These are phyloP conservation scores for Seminavis robusta DNA, from an alignment of 108 stramenopile genomes.

Conservation along the genomic window DNA sequence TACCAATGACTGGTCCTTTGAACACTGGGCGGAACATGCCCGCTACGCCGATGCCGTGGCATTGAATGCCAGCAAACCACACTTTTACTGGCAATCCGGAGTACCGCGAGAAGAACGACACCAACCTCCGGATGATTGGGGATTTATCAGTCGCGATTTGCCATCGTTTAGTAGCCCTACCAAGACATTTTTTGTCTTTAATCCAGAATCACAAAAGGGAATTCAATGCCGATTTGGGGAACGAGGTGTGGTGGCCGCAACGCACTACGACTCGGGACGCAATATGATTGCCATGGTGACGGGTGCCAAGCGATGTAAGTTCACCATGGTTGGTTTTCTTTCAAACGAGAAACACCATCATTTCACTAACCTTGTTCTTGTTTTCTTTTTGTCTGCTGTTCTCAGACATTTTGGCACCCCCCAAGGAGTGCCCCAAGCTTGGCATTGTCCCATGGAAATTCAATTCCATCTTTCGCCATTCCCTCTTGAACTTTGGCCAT, in stretches of 20 bases:
- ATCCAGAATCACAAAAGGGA: constrained; percentile 71
- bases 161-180: constrained; percentile 59
- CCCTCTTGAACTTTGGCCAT: constrained; percentile 78
- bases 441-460: constrained; percentile 58
- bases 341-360: not conserved
- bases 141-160: constrained; percentile 74
- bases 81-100: constrained; percentile 82
- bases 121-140: constrained; percentile 32
- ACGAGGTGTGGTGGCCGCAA: constrained; percentile 90
- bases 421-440: constrained; percentile 71
- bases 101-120: constrained; percentile 58
- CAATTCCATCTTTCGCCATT: constrained; percentile 83
- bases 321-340: constrained; percentile 21
- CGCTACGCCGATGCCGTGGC: constrained; percentile 69
- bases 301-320: constrained; percentile 93
- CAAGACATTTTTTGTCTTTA: constrained; percentile 67
- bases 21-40: constrained; percentile 69
- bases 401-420: constrained; percentile 89
- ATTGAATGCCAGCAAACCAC: constrained; percentile 47
- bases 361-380: not conserved
- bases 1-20: constrained; percentile 65
- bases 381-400: constrained; percentile 10
- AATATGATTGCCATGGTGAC: constrained; percentile 94
- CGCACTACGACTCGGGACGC: constrained; percentile 90
- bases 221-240: constrained; percentile 87